These are phyloP conservation scores for Podaxis pistillaris DNA, from an alignment of 768 basidiomycete species.

Conservation along the genomic window DNA sequence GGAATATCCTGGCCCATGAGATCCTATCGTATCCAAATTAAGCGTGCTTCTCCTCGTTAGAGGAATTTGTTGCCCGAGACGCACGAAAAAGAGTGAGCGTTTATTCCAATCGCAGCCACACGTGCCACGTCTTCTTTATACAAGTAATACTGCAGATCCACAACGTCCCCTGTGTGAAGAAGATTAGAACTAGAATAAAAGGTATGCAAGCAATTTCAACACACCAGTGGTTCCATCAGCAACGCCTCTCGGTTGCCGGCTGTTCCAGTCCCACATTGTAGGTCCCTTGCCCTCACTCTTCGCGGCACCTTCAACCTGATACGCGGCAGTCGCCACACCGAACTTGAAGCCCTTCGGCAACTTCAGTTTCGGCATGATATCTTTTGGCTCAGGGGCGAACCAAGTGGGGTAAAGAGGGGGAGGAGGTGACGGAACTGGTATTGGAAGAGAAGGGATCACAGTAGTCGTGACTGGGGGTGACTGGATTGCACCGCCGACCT, in stretches of 20 bases:
- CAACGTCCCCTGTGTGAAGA: constrained; percentile 37
- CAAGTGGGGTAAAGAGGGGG: constrained; percentile 45
- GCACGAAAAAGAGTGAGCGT: constrained; percentile 52
- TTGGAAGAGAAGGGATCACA: constrained; percentile 32
- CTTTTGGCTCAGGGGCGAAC: constrained; percentile 42
- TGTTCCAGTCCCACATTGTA: constrained; percentile 50
- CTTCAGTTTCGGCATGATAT: constrained; percentile 41
- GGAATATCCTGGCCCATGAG: constrained; percentile 51
- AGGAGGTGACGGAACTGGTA: constrained; percentile 40
- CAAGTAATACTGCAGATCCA: constrained; percentile 49
- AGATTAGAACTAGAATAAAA: background rate
- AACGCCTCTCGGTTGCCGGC: constrained; percentile 39
- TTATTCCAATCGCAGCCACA: constrained; percentile 49
- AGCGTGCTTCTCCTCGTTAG: background rate
- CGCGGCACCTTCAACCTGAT: constrained; percentile 52
- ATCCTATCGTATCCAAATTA: constrained; percentile 28
- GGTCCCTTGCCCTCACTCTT: constrained; percentile 50
- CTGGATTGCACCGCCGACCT: constrained; percentile 42
- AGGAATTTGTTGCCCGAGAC: constrained; percentile 12
- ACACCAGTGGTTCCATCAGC: constrained; percentile 44
- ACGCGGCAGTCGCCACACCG: constrained; percentile 52
- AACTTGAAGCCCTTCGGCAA: constrained; percentile 48
- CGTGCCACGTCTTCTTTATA: constrained; percentile 53
- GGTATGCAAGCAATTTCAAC: background rate
- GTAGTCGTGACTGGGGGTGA: constrained; percentile 47